Conservation (phyloP, 2,329 filamentous ascomycete genomes). For the Myriosclerotinia scirpicola region DNA sequence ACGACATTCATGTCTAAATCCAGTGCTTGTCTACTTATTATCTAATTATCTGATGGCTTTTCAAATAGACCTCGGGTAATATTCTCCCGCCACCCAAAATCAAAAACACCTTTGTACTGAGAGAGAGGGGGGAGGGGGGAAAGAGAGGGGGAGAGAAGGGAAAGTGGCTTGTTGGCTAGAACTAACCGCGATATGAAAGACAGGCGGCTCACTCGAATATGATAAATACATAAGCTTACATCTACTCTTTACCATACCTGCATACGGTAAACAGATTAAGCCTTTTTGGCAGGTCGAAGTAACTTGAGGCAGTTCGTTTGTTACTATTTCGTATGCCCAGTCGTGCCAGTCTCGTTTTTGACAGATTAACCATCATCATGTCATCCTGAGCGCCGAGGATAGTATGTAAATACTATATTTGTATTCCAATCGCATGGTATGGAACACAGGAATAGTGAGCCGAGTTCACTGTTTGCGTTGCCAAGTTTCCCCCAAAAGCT, state of each 20-base stretch:
- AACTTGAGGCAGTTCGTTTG: neutral
- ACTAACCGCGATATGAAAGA: too few relatives aligned
- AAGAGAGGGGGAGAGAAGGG: too few relatives aligned
- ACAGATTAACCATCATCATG: neutral
- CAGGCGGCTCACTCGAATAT: too few relatives aligned
- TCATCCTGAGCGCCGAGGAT: neutral
- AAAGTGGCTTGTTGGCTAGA: too few relatives aligned
- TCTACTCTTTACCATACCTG: too few relatives aligned
- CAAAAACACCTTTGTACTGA: neutral
- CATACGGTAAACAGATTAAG: neutral
- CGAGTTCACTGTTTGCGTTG: neutral
- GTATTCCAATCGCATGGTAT: conserved; percentile 3
- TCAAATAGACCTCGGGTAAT: neutral
- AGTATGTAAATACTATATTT: neutral
- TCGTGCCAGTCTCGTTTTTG: neutral
- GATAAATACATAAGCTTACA: neutral
- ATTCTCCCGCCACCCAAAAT: too few relatives aligned
- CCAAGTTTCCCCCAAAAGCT: neutral
- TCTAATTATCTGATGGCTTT: neutral
- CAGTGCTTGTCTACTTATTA: conserved; percentile 7
- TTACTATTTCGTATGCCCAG: neutral
- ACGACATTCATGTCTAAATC: conserved; percentile 5
- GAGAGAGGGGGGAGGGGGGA: too few relatives aligned
- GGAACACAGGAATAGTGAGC: conserved; percentile 5
- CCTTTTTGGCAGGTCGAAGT: conserved; percentile 9